Evolutionary conservation across 2,329 filamentous ascomycete species (phyloP).

Genomic region (Chlorencoelia australis): DNA sequence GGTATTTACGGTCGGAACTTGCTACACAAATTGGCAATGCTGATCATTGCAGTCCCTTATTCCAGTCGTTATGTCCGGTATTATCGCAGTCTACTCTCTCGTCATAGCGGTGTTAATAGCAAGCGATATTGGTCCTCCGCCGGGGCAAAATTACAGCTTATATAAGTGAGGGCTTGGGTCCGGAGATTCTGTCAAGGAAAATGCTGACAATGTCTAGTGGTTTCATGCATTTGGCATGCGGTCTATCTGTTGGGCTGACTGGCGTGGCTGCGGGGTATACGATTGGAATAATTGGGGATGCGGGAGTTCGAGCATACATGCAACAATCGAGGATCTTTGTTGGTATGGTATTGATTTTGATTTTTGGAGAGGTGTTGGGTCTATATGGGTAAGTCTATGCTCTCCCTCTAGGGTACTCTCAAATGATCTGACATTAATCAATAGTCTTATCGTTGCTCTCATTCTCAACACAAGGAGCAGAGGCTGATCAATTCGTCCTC

Average conservation of each 20-base stretch:
- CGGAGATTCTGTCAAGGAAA: neutral
- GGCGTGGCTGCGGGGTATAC: slow-evolving; percentile 92
- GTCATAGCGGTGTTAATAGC: slow-evolving; percentile 95
- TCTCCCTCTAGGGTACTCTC: neutral
- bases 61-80: slow-evolving; percentile 96
- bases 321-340: slow-evolving; percentile 92
- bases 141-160: slow-evolving; percentile 60
- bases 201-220: slow-evolving; percentile 42
- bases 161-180: slow-evolving; percentile 57
- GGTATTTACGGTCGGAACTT: too few species aligned
- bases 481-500: slow-evolving; percentile 18
- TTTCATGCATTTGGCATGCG: slow-evolving; percentile 88
- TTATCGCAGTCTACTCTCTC: slow-evolving; percentile 94
- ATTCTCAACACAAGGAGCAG: slow-evolving; percentile 75
- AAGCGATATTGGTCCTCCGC: slow-evolving; percentile 70
- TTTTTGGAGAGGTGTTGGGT: slow-evolving; percentile 95
- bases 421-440: slow-evolving; percentile 9
- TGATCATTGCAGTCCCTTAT: slow-evolving; percentile 51
- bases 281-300: slow-evolving; percentile 91
- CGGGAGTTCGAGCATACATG: slow-evolving; percentile 91
- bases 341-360: slow-evolving; percentile 96
- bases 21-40: neutral
- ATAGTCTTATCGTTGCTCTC: slow-evolving; percentile 79
- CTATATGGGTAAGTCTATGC: slow-evolving; percentile 73
- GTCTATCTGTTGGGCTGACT: slow-evolving; percentile 82